phyloP scores from a whole-genome alignment of 2,329 filamentous ascomycete species.

The Apiospora marii region DNA sequence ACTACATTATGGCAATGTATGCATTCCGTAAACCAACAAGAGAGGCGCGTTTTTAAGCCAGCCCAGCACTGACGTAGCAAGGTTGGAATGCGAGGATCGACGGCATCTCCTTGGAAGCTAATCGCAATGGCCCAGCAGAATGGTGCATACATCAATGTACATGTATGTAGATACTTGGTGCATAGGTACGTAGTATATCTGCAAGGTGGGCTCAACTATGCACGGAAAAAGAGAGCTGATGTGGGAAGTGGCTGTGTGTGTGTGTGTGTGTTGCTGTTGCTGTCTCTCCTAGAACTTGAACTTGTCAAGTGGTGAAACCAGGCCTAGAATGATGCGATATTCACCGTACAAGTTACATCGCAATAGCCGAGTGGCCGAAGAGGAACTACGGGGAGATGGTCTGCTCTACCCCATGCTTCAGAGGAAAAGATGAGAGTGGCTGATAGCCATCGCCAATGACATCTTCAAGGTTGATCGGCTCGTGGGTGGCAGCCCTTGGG shows the following conservation, averaged over 20 bases:
- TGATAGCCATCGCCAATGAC: constrained; percentile 21
- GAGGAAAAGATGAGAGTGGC: constrained; percentile 11
- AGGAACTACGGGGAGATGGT: neutral
- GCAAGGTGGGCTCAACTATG: neutral
- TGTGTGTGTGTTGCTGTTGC: neutral
- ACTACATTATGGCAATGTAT: neutral
- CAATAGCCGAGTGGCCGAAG: neutral
- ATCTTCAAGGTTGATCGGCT: constrained; percentile 17
- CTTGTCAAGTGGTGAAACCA: neutral
- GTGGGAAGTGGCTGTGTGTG: neutral
- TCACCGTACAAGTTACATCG: constrained; percentile 10
- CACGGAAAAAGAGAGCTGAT: neutral
- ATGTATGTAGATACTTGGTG: too few relatives aligned
- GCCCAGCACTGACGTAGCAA: constrained; percentile 11
- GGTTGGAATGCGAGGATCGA: neutral
- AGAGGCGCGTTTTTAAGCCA: neutral
- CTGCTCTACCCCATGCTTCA: neutral
- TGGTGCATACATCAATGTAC: neutral
- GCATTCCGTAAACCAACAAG: neutral
- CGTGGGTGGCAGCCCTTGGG: neutral
- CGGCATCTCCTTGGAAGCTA: neutral
- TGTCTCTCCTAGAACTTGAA: neutral
- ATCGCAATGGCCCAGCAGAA: neutral
- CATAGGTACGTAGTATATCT: neutral
- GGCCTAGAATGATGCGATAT: neutral